These are phyloP conservation scores for Cucurbita argyrosperma DNA, from an alignment of 306 rosid genomes.

Conservation along the genomic window DNA sequence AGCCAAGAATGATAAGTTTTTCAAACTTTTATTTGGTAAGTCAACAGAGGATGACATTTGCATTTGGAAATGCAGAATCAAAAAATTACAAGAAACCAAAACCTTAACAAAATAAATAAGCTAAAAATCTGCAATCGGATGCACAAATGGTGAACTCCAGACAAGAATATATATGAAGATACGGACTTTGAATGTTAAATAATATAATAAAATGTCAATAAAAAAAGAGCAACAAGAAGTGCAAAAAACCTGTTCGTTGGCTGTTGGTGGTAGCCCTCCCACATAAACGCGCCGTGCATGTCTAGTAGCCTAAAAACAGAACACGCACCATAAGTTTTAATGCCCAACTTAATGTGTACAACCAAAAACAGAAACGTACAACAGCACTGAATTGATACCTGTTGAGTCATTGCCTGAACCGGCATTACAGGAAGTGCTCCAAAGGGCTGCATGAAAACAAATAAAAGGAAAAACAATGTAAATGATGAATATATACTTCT, in stretches of 20 bases:
- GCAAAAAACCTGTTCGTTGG: slow-evolving; percentile 75
- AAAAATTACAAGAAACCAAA: background rate
- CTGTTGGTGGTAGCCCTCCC: slow-evolving; percentile 97
- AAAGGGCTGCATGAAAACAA: slow-evolving; percentile 44
- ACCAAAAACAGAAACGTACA: background rate
- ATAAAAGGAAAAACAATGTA: slow-evolving; percentile 7
- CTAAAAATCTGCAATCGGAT: background rate
- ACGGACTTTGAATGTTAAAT: background rate
- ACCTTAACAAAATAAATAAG: background rate
- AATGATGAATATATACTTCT: background rate
- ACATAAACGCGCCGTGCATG: slow-evolving; percentile 98
- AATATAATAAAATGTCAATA: background rate
- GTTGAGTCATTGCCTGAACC: slow-evolving; percentile 99
- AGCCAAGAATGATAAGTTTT: background rate
- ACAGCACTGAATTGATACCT: slow-evolving; percentile 27
- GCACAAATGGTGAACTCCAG: background rate
- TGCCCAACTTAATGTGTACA: background rate
- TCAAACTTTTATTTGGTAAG: background rate
- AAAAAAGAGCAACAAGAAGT: background rate
- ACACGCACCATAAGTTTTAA: background rate
- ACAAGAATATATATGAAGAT: background rate
- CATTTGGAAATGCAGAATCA: background rate
- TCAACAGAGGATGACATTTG: background rate
- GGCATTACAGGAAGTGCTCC: slow-evolving; percentile 93
- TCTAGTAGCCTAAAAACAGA: slow-evolving; percentile 64